These are phyloP conservation scores for Bauhinia variegata DNA, from an alignment of 306 rosid genomes.

Conservation along the genomic window DNA sequence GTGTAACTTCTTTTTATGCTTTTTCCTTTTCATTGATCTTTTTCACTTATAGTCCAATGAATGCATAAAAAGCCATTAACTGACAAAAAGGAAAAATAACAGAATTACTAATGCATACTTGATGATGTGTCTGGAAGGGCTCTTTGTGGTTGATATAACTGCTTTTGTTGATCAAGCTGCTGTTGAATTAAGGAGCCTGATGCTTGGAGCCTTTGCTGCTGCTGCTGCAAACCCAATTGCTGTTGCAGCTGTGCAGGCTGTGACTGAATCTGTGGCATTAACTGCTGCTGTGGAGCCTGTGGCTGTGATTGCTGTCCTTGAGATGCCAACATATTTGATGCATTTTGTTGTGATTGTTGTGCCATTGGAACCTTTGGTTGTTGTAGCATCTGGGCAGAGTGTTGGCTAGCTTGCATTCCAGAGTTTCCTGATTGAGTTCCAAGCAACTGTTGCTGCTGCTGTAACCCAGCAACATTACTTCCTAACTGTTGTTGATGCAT, in stretches of 20 bases:
- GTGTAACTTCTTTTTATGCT: too few relatives aligned
- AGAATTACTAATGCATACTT: slow-evolving; percentile 57
- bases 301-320: slow-evolving; percentile 76
- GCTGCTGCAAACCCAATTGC: slow-evolving; percentile 74
- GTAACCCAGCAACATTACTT: slow-evolving; percentile 69
- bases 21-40: too few relatives aligned
- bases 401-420: slow-evolving; percentile 75
- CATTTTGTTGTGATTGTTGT: slow-evolving; percentile 69
- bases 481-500: slow-evolving; percentile 84
- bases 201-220: slow-evolving; percentile 78
- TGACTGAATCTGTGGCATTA: slow-evolving; percentile 72
- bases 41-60: neutral
- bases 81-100: slow-evolving; percentile 27
- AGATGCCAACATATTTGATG: slow-evolving; percentile 57
- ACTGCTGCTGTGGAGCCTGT: slow-evolving; percentile 71
- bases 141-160: slow-evolving; percentile 77
- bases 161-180: slow-evolving; percentile 81
- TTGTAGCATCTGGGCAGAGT: slow-evolving; percentile 69
- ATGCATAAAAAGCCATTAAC: slow-evolving; percentile 13
- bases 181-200: slow-evolving; percentile 74
- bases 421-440: slow-evolving; percentile 74
- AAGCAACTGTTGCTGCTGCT: slow-evolving; percentile 62
- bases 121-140: slow-evolving; percentile 77
- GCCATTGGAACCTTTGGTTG: slow-evolving; percentile 62
- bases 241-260: slow-evolving; percentile 84